Conservation (phyloP, 108 stramenopile genomes). For the Cylindrotheca closterium region DNA sequence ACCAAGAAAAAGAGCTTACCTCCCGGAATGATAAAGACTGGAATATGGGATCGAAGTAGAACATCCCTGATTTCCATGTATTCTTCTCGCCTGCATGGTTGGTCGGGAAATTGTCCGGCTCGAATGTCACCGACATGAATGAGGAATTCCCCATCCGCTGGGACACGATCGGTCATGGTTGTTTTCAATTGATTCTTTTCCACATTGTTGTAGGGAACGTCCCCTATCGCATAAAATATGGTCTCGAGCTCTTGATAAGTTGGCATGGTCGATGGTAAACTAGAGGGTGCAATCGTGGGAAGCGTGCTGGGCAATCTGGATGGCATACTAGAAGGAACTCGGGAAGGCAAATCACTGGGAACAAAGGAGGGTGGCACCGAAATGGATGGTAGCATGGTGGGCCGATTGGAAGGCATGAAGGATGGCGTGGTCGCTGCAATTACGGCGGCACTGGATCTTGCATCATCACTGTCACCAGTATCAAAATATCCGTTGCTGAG, state of each 20-base stretch:
- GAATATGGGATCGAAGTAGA: constrained; percentile 30
- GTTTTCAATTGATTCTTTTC: constrained; percentile 15
- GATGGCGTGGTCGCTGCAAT: neutral
- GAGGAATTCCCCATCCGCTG: constrained; percentile 42
- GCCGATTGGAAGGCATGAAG: neutral
- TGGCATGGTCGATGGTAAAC: neutral
- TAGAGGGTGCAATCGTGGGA: neutral
- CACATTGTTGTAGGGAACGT: constrained; percentile 35
- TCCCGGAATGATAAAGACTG: constrained; percentile 46
- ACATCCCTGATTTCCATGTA: constrained; percentile 25
- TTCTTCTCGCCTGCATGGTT: constrained; percentile 5
- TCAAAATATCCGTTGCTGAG: neutral
- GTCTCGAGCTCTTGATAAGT: neutral
- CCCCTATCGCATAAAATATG: constrained; percentile 39
- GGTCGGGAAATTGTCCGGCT: constrained; percentile 8
- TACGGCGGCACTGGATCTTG: neutral
- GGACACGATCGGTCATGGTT: constrained; percentile 19
- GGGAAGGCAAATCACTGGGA: neutral
- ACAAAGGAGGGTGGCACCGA: neutral
- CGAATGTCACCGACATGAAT: constrained; percentile 55
- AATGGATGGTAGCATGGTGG: neutral
- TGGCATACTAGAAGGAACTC: neutral
- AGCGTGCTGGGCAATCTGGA: neutral
- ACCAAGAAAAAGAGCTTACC: constrained; percentile 13
- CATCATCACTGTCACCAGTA: neutral